Evolutionary conservation across 208 protist genomes (phyloP), one percentile per base, ranked within the genome.

Genomic region (Wallacemonas sp.): DNA sequence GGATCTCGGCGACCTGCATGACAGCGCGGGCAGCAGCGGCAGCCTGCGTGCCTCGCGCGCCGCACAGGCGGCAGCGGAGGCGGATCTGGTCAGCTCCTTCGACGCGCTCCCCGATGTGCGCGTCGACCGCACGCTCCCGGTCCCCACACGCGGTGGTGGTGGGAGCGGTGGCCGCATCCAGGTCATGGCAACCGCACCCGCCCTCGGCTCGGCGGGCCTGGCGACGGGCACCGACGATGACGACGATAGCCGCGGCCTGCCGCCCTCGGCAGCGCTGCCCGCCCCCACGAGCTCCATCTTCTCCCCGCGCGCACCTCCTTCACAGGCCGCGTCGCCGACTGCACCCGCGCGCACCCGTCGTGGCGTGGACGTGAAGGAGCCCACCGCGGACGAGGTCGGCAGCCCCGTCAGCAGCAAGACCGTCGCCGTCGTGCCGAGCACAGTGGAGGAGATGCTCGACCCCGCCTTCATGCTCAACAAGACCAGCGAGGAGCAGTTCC

Each of bases 401-500:
- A 57, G 45, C 22, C 39, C 26, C 3, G 45, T 18, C 50, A 46
- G 31, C 22, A 62, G 25, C 36, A 32, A 7, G 39, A 49, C 28
- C n/a, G 14, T 44, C 10, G 46, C 65, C 12, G 36, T 42, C 16
- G 28, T 38, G 23, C 55, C 64, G 1, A 65, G 67, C 63, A 74
- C 71, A 18, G 46, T 78, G 41, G 65, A 76, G 22, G 74, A 78
- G 29, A 65, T 76, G 55, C 48, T 79, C 10, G 54, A 72, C 39
- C 72, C 61, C 12, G 55, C 59, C 2, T 48, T 76, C 38, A 73
- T 72, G 69, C 63, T 75, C 54, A 48, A 66, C 49, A 74, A 81
- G 39, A 81, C 61, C 57, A 78, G 64, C 42, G 67, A 65, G 31
- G 84, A 91, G 71, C 76, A 90, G 70, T 94, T 97, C 50, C 71